Conservation (phyloP, 495 filamentous ascomycete species). For the Penicillium robsamsonii region DNA sequence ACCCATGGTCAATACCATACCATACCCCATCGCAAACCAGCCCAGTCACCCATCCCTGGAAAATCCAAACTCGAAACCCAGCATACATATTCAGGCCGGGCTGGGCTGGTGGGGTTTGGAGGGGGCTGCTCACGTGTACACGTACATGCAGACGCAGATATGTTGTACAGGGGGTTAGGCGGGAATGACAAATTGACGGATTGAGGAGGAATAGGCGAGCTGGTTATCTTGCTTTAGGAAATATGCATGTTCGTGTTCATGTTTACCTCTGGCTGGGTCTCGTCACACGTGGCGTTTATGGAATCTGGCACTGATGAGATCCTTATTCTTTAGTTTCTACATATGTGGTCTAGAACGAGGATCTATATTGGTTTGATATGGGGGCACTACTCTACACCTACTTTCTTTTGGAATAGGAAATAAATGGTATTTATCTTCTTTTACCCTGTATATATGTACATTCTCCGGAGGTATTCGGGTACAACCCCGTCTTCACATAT, state of each 20-base stretch:
- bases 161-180: neutral
- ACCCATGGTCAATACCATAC: neutral
- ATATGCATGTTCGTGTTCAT: neutral
- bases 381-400: neutral
- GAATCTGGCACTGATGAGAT: too few relatives aligned
- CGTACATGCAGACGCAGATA: neutral
- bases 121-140: slow-evolving; percentile 3
- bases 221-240: neutral
- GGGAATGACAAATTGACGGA: slow-evolving; percentile 1
- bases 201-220: neutral
- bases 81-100: neutral
- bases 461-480: neutral
- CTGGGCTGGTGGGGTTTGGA: neutral
- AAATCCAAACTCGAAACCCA: neutral
- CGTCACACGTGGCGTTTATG: neutral
- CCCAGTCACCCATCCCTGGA: neutral
- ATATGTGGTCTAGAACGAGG: too few relatives aligned
- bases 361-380: too few relatives aligned
- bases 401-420: neutral
- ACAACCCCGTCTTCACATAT: neutral
- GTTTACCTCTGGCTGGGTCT: neutral
- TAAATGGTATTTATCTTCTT: neutral
- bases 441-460: neutral
- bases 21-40: neutral
- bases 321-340: too few relatives aligned